Conservation (phyloP, 805 yeast genomes). For the Ogataea ganodermae region DNA sequence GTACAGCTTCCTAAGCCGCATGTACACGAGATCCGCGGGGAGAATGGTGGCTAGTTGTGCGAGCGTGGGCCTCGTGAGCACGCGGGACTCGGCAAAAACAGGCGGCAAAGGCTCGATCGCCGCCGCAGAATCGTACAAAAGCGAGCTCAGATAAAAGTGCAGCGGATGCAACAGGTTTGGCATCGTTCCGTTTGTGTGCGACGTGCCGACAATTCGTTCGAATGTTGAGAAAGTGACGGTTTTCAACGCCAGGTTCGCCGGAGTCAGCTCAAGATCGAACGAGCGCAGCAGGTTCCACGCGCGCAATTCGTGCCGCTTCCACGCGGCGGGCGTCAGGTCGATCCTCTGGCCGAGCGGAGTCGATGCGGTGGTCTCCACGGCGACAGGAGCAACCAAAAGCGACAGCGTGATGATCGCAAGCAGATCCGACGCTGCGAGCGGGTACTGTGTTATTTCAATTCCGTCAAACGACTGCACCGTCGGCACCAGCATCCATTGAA, state of each 20-base stretch:
- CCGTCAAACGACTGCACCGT: conserved; percentile 46
- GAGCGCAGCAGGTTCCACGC: conserved; percentile 51
- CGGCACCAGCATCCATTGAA: conserved; percentile 37
- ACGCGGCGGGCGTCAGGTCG: conserved; percentile 32
- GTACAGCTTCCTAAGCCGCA: conserved; percentile 61
- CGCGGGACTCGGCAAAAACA: conserved; percentile 32
- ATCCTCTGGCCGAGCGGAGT: conserved; percentile 22
- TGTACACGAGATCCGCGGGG: conserved; percentile 42
- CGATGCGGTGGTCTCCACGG: conserved; percentile 19
- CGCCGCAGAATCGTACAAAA: conserved; percentile 30
- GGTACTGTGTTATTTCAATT: conserved; percentile 39
- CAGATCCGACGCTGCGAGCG: conserved; percentile 44
- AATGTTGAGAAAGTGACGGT: conserved; percentile 38
- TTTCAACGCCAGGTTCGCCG: conserved; percentile 19
- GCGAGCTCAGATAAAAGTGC: conserved; percentile 43
- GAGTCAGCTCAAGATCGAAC: conserved; percentile 43
- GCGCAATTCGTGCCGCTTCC: conserved; percentile 44
- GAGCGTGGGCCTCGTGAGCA: conserved; percentile 41
- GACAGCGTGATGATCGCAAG: conserved; percentile 49
- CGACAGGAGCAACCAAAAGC: conserved; percentile 44
- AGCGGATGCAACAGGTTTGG: conserved; percentile 50
- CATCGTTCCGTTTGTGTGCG: conserved; percentile 28
- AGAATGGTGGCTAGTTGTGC: conserved; percentile 42
- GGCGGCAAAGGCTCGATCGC: conserved; percentile 4
- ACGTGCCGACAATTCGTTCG: conserved; percentile 29